Evolutionary conservation across 164 flowering plant genomes (phyloP).

Genomic region (Warburgia ugandensis): DNA sequence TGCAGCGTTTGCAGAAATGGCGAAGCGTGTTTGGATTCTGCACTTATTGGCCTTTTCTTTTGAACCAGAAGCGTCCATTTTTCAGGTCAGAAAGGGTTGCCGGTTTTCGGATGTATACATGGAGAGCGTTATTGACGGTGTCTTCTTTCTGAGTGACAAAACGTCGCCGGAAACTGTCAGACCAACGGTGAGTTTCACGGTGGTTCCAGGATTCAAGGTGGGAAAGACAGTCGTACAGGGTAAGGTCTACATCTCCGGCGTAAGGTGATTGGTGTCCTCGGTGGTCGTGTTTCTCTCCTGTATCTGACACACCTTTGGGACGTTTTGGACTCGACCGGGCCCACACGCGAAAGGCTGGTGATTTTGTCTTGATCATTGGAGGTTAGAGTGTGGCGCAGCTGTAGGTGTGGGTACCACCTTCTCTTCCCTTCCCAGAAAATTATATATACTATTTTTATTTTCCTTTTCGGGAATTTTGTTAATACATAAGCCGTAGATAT

Average conservation of each 20-base stretch:
- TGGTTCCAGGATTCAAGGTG: slow-evolving; percentile 78
- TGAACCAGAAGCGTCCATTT: slow-evolving; percentile 38
- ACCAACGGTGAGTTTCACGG: slow-evolving; percentile 53
- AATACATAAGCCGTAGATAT: no score
- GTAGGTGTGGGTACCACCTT: no score
- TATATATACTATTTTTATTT: no score
- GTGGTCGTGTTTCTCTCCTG: no score
- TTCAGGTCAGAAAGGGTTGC: slow-evolving; percentile 40
- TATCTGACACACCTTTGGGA: no score
- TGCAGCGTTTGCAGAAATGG: slow-evolving; percentile 57
- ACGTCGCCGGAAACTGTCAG: slow-evolving; percentile 8
- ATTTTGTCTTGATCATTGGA: no score
- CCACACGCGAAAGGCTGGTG: no score
- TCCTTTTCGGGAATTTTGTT: no score
- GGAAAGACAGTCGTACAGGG: slow-evolving; percentile 61
- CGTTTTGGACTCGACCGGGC: no score
- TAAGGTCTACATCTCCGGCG: slow-evolving; percentile 54
- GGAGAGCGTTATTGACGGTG: slow-evolving; percentile 53
- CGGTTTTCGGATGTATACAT: slow-evolving; percentile 80
- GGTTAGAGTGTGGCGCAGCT: no score
- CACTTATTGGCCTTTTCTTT: slow-evolving; percentile 57
- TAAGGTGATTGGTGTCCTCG: no score
- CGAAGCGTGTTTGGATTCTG: slow-evolving; percentile 59
- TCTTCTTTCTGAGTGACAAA: not conserved
- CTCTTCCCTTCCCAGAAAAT: no score